Evolutionary conservation across 345 rosid species (phyloP).

Genomic region (Isatis tinctoria): DNA sequence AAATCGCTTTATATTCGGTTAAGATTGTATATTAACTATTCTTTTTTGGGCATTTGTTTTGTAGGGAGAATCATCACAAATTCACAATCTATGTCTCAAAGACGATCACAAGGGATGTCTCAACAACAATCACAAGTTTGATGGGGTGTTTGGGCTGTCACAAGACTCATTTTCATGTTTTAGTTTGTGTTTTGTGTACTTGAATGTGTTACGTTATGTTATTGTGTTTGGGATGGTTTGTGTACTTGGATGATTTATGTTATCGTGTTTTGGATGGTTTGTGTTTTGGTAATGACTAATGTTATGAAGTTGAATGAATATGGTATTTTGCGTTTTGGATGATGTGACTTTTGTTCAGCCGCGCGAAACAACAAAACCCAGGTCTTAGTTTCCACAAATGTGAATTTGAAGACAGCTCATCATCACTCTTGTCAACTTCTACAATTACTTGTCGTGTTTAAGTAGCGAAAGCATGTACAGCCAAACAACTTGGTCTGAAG

Average conservation of each 20-base stretch:
- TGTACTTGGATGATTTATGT: too few species aligned
- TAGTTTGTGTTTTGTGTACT: too few species aligned
- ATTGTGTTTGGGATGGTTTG: too few species aligned
- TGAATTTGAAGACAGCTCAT: conserved; percentile 29
- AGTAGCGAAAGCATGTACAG: conserved; percentile 23
- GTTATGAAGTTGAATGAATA: too few species aligned
- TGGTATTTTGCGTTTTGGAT: too few species aligned
- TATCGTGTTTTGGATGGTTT: too few species aligned
- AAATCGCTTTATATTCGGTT: background rate
- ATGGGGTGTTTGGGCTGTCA: background rate
- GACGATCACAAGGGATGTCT: background rate
- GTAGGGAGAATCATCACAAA: background rate
- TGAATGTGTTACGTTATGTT: too few species aligned
- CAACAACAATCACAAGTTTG: background rate
- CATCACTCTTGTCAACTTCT: conserved; percentile 19
- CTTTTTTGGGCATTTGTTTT: background rate
- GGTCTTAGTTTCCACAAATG: conserved; percentile 14
- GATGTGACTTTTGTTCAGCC: background rate
- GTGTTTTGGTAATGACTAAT: too few species aligned
- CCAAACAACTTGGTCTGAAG: background rate
- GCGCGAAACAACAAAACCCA: conserved; percentile 8
- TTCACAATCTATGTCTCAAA: background rate
- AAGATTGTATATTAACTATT: background rate
- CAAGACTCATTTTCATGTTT: background rate
- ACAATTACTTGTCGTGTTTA: background rate